Base-by-base conservation (phyloP, 495 filamentous ascomycete genomes). In the Tetracladium setigerum region DNA sequence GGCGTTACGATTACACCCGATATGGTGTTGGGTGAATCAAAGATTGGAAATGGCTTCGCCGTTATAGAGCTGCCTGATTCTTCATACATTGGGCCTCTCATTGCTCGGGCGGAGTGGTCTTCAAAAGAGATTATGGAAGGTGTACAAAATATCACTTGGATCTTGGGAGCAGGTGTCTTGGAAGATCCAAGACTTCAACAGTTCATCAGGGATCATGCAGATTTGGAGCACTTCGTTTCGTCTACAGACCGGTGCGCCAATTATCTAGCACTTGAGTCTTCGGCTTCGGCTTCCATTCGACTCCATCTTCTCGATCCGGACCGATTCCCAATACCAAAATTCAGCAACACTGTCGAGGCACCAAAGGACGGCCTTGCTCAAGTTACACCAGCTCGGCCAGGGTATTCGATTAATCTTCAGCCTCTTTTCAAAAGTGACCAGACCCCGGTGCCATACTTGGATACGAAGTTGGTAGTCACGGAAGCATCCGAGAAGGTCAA, bases 141-240 rank as follows among this genome's bases (percentile, higher is more conserved):
- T 38, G 56, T 98, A 37, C 66, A 72, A 19, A 79, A 71, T 22
- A 79, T 94, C 22, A 72, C 89, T 46, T 98, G 90, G 90, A 84
- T 87, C 42, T 70, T 95, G 6, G 84, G 85, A 2, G 68, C 70
- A 12, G 80, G 77, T 0, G 72, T 95, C n/a, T 66, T 67, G 10
- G 62, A 74, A 2, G 73, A 92, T 55, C 59, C 71, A 7, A 69
- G 68, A 36, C 56, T 97, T 12, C 69, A 66, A 22, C 58, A 76
- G 13, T 96, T 95, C 56, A 85, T 95, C 61, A 55, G 72, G 32
- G 65, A 70, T 13, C 75, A 76, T 58, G 59, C 69, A 1, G 59
- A 76, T 16, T 61, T 84, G 33, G 72, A 83, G 58, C 91, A 98
- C 65, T 67, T 90, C 11, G 69, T 97, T 1, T 82, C 87, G 17